Conservation (phyloP, 2,329 filamentous ascomycete genomes). For the Geoglossum cookeanum region DNA sequence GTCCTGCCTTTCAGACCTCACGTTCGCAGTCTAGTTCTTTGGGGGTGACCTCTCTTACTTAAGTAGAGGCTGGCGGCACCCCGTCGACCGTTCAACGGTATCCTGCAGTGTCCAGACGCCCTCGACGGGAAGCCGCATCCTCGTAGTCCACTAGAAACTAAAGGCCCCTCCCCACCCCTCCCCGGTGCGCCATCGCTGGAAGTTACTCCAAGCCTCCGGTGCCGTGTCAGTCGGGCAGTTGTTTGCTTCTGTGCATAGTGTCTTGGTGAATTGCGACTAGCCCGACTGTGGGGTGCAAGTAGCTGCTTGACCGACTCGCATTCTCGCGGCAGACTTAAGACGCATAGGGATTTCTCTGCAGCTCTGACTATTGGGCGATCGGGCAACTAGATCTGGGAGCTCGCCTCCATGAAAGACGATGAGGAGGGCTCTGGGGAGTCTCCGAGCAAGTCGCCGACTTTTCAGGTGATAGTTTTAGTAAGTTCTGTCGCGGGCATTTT, state of each 20-base stretch:
- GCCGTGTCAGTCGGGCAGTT: neutral
- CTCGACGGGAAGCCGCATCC: neutral
- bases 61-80: neutral
- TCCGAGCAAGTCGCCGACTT: constrained; percentile 24
- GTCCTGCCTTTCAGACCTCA: neutral
- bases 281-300: neutral
- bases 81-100: neutral
- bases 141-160: neutral
- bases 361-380: neutral
- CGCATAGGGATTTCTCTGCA: neutral
- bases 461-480: constrained; percentile 62
- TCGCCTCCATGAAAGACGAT: constrained; percentile 4
- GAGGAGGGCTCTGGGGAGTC: neutral
- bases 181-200: neutral
- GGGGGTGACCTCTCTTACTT: neutral
- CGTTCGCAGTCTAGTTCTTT: neutral
- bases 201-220: neutral
- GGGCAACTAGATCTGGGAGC: constrained; percentile 1
- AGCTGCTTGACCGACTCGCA: neutral
- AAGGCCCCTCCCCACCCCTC: neutral
- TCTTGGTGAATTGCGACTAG: neutral
- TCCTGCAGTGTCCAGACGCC: neutral
- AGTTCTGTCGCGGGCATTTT: constrained; percentile 19
- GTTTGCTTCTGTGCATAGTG: neutral
- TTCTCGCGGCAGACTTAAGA: neutral